phyloP scores from a whole-genome alignment of 2,329 filamentous ascomycete species.

The Hypocrella siamensis region DNA sequence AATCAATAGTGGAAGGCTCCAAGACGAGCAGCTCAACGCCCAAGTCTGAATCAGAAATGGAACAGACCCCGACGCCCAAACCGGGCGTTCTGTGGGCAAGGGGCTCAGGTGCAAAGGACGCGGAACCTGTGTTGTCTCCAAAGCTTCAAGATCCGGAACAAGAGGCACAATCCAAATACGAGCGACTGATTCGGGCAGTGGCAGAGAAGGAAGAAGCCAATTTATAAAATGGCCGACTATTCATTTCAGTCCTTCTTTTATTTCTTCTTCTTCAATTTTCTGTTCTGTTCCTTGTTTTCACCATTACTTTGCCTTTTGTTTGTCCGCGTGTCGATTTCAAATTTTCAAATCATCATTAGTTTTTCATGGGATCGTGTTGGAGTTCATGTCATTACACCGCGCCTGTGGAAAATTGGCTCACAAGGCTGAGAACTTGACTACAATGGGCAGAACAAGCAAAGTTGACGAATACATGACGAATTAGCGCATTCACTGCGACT shows the following conservation, averaged over 20 bases:
- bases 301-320: no score
- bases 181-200: constrained; percentile 20
- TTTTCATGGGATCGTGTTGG: no score
- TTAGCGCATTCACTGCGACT: no score
- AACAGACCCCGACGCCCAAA: constrained; percentile 10
- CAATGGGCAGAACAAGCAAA: no score
- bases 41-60: constrained; percentile 12
- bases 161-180: constrained; percentile 18
- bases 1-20: constrained; percentile 11
- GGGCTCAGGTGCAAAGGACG: constrained; percentile 4
- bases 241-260: background rate
- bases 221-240: constrained; percentile 5
- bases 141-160: constrained; percentile 18
- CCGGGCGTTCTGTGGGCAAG: constrained; percentile 21
- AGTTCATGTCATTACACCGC: no score
- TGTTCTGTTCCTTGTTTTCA: background rate
- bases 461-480: no score
- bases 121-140: constrained; percentile 5
- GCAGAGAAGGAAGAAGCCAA: constrained; percentile 16
- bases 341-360: no score
- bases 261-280: background rate
- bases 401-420: no score
- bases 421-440: no score
- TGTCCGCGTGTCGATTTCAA: no score
- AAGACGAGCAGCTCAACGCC: constrained; percentile 15